Percentiles rank a stretch among this genome's conserved stretches.
Conservation (phyloP, 768 basidiomycete species). For the Lactarius hengduanensis region DNA sequence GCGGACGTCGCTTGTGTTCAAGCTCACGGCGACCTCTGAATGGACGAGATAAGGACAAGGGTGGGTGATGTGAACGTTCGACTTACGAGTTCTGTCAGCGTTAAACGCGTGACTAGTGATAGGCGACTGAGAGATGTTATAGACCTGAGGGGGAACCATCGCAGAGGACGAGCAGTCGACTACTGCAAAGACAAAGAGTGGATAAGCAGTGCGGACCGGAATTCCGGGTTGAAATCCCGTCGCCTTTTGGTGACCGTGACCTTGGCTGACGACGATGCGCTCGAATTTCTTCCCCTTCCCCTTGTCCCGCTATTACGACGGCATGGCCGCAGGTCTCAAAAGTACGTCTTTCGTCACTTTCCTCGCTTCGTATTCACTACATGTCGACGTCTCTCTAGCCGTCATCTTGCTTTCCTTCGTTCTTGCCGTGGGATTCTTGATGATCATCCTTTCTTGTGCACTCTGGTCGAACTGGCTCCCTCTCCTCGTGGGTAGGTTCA, state of each 20-base stretch:
- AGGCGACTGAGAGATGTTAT: conserved; percentile 75
- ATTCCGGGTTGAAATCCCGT: neutral
- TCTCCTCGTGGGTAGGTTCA: conserved; percentile 81
- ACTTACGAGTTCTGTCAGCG: conserved; percentile 81
- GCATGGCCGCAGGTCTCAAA: conserved; percentile 31
- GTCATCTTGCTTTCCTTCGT: conserved; percentile 97
- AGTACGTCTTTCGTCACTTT: conserved; percentile 17
- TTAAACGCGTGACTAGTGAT: conserved; percentile 92
- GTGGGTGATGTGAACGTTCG: conserved; percentile 14
- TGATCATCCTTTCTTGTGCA: conserved; percentile 97
- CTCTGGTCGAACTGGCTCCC: conserved; percentile 97
- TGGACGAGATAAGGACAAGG: conserved; percentile 1
- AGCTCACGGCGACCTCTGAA: conserved; percentile 85
- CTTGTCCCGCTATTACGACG: conserved; percentile 18
- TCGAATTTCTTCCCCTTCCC: neutral
- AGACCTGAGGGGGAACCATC: conserved; percentile 76
- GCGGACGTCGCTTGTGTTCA: conserved; percentile 87
- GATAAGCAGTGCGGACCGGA: neutral
- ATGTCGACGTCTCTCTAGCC: conserved; percentile 46
- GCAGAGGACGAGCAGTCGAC: conserved; percentile 88
- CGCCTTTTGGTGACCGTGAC: neutral
- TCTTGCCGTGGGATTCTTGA: conserved; percentile 94
- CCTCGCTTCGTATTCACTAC: conserved; percentile 1
- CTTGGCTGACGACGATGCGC: conserved; percentile 12
- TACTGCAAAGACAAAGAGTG: conserved; percentile 44